Base-by-base conservation (phyloP, 2,329 filamentous ascomycete species). In the Nigrospora osmanthi region DNA sequence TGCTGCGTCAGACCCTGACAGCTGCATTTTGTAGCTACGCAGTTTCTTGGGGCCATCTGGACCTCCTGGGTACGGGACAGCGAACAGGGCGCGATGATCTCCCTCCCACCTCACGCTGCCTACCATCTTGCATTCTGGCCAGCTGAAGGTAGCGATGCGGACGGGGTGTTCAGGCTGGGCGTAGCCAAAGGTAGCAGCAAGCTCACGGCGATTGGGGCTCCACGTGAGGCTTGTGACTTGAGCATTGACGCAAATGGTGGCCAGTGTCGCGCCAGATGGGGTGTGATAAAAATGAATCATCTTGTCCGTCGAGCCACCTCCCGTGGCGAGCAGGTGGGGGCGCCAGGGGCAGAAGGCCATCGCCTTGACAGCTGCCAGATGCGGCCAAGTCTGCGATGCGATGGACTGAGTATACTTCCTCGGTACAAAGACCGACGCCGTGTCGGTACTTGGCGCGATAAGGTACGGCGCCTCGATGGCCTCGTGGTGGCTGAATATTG, bases 261-360 rank as follows among this genome's bases (percentile, higher is more conserved):
- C 90, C 30, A 98, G 76, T 47, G 83, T 82, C 3, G 88, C 81
- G 5, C 91, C 93, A 0, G 89, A 90, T 16, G 76, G 75, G 1
- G 88, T 86, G 63, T 97, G 90, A 64, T 86, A 96, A 69, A 98
- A 98, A 66, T 95, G 90, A 47, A 98, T 95, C 62, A 89, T 89
- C 55, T 89, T 88, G 67, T 98, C 91, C 57, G 94, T 95, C 38
- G 87, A 91, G 19, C 93, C 93, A 35, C 93, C 91, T 3, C 93
- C 89, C 1, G 91, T 94, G 13, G 93, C 93, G 35, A 98, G 67
- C 5, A 98, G 75, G 4, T 85, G 86, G 19, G 86, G 80, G 46
- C 91, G 86, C 91, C 90, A 98, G 0, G 93, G 91, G 51, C 91
- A 95, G 65, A 97, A 97, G 2, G 93, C 89, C 54, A 97, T 93